Percentiles rank a stretch among this genome's conserved stretches.
These are phyloP conservation scores for Boletellus sp. DNA, from an alignment of 768 basidiomycete species.

Conservation along the genomic window DNA sequence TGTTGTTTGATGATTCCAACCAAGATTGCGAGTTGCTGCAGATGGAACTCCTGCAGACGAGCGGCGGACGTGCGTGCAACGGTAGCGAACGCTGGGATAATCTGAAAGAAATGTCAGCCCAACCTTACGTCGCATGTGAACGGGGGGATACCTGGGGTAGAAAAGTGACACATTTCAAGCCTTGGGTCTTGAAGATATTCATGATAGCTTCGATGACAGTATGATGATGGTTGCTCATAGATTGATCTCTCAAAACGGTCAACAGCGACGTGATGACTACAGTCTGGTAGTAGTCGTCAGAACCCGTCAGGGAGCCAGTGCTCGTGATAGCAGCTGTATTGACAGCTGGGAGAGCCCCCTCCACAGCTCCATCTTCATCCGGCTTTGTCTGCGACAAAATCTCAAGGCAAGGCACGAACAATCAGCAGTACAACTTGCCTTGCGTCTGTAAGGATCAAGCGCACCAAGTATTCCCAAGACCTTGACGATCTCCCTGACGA, in stretches of 20 bases:
- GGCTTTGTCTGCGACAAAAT: slow-evolving; percentile 45
- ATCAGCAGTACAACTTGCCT: slow-evolving; percentile 48
- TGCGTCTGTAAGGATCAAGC: slow-evolving; percentile 90
- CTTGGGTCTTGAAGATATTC: slow-evolving; percentile 98
- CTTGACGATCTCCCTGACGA: slow-evolving; percentile 90
- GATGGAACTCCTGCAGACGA: slow-evolving; percentile 85
- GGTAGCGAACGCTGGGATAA: slow-evolving; percentile 90
- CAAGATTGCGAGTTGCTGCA: slow-evolving; percentile 93
- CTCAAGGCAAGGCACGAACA: slow-evolving; percentile 3
- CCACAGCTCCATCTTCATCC: slow-evolving; percentile 59
- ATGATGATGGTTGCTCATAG: slow-evolving; percentile 82
- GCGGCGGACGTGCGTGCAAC: slow-evolving; percentile 82
- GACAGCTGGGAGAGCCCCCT: slow-evolving; percentile 56
- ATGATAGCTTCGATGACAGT: slow-evolving; percentile 96
- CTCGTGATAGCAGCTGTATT: slow-evolving; percentile 69
- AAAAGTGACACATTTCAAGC: slow-evolving; percentile 93
- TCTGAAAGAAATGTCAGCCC: slow-evolving; percentile 41
- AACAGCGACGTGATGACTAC: slow-evolving; percentile 89
- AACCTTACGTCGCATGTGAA: background rate
- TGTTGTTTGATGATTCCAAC: slow-evolving; percentile 97
- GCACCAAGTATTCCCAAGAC: slow-evolving; percentile 96
- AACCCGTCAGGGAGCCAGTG: slow-evolving; percentile 54
- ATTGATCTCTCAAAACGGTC: slow-evolving; percentile 83
- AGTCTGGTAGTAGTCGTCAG: slow-evolving; percentile 97
- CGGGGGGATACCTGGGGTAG: slow-evolving; percentile 71